phyloP scores from a whole-genome alignment of 305 asterid genomes.

The Petunia hybrid region DNA sequence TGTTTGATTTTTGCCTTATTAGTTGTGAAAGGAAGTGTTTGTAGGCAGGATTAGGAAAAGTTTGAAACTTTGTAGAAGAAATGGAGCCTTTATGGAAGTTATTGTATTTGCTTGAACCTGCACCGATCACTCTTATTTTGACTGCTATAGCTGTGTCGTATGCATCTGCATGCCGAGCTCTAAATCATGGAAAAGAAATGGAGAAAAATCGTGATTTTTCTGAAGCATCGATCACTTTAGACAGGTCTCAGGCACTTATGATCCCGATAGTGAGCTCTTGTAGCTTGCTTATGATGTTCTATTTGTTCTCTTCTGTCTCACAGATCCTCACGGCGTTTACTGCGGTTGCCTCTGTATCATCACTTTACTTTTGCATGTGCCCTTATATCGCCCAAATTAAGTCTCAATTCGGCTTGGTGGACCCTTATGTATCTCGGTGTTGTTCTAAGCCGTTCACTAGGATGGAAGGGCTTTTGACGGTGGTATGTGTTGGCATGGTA shows the following conservation, averaged over 20 bases:
- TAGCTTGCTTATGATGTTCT: conserved; percentile 96
- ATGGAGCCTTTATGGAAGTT: conserved; percentile 94
- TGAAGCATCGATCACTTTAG: conserved; percentile 92
- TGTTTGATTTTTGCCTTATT: conserved; percentile 24
- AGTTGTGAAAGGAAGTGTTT: background rate
- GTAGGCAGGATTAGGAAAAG: conserved; percentile 9
- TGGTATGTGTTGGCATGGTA: conserved; percentile 60
- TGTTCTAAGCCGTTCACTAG: conserved; percentile 83
- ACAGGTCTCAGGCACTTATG: conserved; percentile 94
- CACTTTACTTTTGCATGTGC: conserved; percentile 80
- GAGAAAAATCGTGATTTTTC: conserved; percentile 84
- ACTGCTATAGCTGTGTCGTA: conserved; percentile 84
- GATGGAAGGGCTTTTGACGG: conserved; percentile 61
- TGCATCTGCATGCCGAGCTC: conserved; percentile 87
- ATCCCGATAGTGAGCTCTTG: conserved; percentile 96
- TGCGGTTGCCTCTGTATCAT: conserved; percentile 81
- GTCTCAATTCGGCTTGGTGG: conserved; percentile 68
- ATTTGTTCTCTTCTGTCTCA: conserved; percentile 89
- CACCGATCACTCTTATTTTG: conserved; percentile 71
- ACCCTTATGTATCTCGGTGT: conserved; percentile 81
- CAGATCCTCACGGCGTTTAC: conserved; percentile 92
- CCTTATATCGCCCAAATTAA: conserved; percentile 69
- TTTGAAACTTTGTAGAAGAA: conserved; percentile 28
- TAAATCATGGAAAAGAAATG: conserved; percentile 90
- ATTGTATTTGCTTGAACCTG: conserved; percentile 82